phyloP scores from a whole-genome alignment of 805 yeast genomes.

The Hyphopichia homilentoma region DNA sequence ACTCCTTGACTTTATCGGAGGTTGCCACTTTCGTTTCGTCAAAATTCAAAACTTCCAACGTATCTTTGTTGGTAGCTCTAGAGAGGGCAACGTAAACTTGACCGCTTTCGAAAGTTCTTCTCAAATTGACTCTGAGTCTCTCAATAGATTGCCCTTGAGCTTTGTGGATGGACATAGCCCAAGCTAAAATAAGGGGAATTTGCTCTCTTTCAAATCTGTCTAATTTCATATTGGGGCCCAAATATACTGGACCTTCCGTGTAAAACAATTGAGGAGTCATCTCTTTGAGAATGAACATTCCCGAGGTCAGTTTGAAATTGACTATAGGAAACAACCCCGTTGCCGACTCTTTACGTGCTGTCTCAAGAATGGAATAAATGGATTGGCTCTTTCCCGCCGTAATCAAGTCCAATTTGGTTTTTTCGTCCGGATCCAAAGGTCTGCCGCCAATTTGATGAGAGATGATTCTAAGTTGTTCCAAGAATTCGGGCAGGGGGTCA shows the following conservation, averaged over 20 bases:
- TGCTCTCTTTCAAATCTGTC: slow-evolving; percentile 42
- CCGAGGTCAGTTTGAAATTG: slow-evolving; percentile 37
- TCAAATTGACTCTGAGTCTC: slow-evolving; percentile 64
- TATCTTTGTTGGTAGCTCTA: slow-evolving; percentile 67
- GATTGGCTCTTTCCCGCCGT: slow-evolving; percentile 22
- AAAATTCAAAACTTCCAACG: slow-evolving; percentile 64
- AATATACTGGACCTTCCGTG: slow-evolving; percentile 20
- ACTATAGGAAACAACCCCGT: slow-evolving; percentile 41
- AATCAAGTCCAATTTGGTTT: slow-evolving; percentile 12
- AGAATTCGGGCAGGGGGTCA: slow-evolving; percentile 15
- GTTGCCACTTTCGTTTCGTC: slow-evolving; percentile 49
- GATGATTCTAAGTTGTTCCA: slow-evolving; percentile 20
- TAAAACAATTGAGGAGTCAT: slow-evolving; percentile 33
- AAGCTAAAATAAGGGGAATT: slow-evolving; percentile 67
- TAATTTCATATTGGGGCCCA: slow-evolving; percentile 39
- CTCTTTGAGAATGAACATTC: slow-evolving; percentile 20
- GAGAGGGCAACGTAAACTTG: slow-evolving; percentile 82
- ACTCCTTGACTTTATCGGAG: slow-evolving; percentile 30
- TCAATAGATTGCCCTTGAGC: slow-evolving; percentile 82
- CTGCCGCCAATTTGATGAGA: slow-evolving; percentile 19
- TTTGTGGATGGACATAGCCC: slow-evolving; percentile 84
- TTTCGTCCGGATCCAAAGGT: slow-evolving; percentile 15
- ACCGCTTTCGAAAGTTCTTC: slow-evolving; percentile 70
- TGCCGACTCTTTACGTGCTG: slow-evolving; percentile 18
- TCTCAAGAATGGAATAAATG: slow-evolving; percentile 16